Evolutionary conservation across 2,329 filamentous ascomycete genomes (phyloP).

Genomic region (Capronia coronata): DNA sequence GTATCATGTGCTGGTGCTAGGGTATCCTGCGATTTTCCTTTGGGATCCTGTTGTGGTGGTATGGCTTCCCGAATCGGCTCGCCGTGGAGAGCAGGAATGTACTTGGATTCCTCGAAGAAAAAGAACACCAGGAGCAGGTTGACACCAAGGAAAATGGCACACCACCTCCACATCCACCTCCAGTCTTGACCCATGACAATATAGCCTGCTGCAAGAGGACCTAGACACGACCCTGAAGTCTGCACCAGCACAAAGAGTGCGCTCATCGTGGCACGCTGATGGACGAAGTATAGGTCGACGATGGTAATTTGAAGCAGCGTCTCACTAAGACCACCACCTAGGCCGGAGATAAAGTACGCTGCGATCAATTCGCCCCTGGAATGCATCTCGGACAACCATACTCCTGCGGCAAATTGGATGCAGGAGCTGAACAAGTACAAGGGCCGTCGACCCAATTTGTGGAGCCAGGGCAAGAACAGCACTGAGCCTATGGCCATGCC

Average conservation of each 20-base stretch:
- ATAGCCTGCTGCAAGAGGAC: conserved; percentile 32
- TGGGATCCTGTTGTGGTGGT: too few relatives aligned
- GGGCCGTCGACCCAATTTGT: conserved; percentile 40
- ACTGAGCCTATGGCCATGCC: conserved; percentile 37
- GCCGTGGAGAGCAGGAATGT: too few relatives aligned
- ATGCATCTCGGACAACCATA: conserved; percentile 40
- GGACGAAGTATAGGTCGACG: conserved; percentile 42
- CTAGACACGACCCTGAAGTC: conserved; percentile 28
- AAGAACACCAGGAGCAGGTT: conserved; percentile 33
- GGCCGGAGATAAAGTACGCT: conserved; percentile 38
- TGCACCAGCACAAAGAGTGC: conserved; percentile 37
- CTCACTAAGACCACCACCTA: conserved; percentile 39
- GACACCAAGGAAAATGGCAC: conserved; percentile 32
- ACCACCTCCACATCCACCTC: conserved; percentile 35
- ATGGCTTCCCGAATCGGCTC: not conserved
- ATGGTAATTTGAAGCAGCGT: conserved; percentile 41
- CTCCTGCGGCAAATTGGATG: conserved; percentile 32
- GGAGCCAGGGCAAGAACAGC: conserved; percentile 39
- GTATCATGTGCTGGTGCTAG: not conserved
- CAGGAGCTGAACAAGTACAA: conserved; percentile 38
- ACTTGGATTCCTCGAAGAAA: conserved; percentile 37
- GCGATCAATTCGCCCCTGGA: conserved; percentile 38
- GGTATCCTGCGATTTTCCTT: too few relatives aligned
- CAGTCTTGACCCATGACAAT: conserved; percentile 33
- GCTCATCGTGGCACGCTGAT: conserved; percentile 46